Conservation (phyloP, 768 basidiomycete species). For the Leccinum olivaceopallidum region DNA sequence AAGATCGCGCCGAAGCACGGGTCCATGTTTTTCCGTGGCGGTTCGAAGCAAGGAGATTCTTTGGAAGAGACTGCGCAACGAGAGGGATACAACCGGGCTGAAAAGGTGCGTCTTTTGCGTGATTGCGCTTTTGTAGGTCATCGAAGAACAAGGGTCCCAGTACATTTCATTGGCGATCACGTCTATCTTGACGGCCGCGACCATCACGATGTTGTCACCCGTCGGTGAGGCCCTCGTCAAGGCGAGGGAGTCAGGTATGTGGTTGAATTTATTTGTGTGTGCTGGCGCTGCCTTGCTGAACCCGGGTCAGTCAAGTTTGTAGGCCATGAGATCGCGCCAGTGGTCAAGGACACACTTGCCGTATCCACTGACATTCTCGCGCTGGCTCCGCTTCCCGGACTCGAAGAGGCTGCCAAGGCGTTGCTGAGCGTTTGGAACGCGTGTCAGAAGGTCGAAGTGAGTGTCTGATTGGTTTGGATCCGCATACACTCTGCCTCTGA, state of each 20-base stretch:
- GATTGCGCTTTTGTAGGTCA: background rate
- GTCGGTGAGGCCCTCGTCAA: constrained; percentile 23
- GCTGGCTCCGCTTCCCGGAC: constrained; percentile 58
- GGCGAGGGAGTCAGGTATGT: constrained; percentile 23
- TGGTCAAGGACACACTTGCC: constrained; percentile 39
- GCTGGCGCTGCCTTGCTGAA: constrained; percentile 5
- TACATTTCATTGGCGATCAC: constrained; percentile 30
- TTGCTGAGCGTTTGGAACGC: constrained; percentile 67
- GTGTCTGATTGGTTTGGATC: constrained; percentile 21
- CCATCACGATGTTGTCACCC: constrained; percentile 25
- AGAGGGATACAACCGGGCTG: constrained; percentile 32
- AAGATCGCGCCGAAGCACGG: constrained; percentile 30
- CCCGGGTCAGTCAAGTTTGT: constrained; percentile 30
- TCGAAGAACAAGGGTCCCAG: constrained; percentile 4
- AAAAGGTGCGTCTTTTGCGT: constrained; percentile 16
- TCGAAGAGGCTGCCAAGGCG: constrained; percentile 50
- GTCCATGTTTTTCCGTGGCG: too few relatives aligned
- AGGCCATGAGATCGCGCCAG: constrained; percentile 33
- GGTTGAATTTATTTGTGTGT: background rate
- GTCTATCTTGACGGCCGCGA: constrained; percentile 23
- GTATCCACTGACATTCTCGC: constrained; percentile 38
- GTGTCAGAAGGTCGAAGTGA: constrained; percentile 59
- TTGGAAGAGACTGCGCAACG: constrained; percentile 1
- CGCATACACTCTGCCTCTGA: background rate
- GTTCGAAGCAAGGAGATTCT: too few relatives aligned